phyloP scores from a whole-genome alignment of 116 monocot species.

The Phalaenopsis hybrid region DNA sequence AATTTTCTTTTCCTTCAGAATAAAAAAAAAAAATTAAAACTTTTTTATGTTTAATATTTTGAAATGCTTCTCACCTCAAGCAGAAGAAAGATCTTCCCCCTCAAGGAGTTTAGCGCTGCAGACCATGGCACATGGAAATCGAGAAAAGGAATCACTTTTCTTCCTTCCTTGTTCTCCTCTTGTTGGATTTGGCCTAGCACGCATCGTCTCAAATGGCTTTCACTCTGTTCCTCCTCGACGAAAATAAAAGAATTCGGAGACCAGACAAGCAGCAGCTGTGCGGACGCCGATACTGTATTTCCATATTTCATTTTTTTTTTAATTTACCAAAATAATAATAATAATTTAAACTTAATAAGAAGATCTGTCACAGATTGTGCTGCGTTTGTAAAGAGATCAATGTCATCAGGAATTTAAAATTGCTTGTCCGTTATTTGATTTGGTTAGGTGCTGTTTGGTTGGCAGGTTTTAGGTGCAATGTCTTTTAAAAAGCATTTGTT shows the following conservation, averaged over 20 bases:
- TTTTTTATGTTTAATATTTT: background rate
- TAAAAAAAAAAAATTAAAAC: too few species aligned
- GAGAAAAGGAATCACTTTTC: slow-evolving; percentile 5
- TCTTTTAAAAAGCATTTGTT: too few species aligned
- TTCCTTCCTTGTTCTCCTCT: slow-evolving; percentile 5
- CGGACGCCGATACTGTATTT: background rate
- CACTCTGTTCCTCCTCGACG: background rate
- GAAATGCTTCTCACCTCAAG: background rate
- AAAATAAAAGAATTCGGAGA: background rate
- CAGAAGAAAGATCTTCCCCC: background rate
- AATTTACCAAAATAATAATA: background rate
- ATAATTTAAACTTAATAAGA: background rate
- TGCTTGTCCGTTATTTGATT: too few species aligned
- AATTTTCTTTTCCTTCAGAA: background rate
- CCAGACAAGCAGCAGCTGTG: slow-evolving; percentile 2
- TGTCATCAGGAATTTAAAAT: background rate
- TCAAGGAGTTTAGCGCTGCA: background rate
- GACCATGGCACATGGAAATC: background rate
- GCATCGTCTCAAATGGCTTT: background rate
- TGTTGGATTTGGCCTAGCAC: background rate
- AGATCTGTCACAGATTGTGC: background rate
- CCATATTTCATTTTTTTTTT: background rate
- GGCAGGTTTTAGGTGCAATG: too few species aligned
- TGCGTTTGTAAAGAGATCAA: too few species aligned
- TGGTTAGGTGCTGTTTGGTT: too few species aligned